These are phyloP conservation scores for Mucor indicus DNA, from an alignment of 371 early-diverging fungal genomes.

Conservation along the genomic window DNA sequence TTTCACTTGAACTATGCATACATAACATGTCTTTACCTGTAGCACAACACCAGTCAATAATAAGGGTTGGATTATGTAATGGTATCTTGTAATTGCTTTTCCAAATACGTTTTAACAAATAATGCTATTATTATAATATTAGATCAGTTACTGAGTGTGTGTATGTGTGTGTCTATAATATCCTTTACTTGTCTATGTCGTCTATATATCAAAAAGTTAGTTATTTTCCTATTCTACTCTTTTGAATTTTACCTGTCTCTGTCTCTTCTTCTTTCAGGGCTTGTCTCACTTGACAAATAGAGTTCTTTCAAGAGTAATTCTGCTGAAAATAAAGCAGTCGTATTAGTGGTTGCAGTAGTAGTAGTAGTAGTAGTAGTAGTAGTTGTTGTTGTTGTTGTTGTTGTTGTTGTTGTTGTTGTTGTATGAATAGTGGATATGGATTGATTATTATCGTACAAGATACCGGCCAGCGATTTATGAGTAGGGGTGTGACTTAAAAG, in stretches of 20 bases:
- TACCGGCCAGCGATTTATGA: slow-evolving; percentile 3
- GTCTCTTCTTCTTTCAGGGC: slow-evolving; percentile 15
- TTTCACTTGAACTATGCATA: too few relatives aligned
- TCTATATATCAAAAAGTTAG: slow-evolving; percentile 15
- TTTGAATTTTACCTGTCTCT: slow-evolving; percentile 7
- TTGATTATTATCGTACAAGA: neutral
- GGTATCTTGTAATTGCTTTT: slow-evolving; percentile 21
- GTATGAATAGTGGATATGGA: slow-evolving; percentile 1
- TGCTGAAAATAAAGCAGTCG: slow-evolving; percentile 1
- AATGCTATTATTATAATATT: slow-evolving; percentile 31
- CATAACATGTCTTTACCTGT: too few relatives aligned
- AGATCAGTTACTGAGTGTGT: too few relatives aligned
- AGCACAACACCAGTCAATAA: slow-evolving; percentile 41
- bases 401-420: neutral
- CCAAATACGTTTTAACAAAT: slow-evolving; percentile 29
- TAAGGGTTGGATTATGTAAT: slow-evolving; percentile 22
- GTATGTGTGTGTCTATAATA: too few relatives aligned
- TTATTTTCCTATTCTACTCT: too few relatives aligned
- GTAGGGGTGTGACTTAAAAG: neutral
- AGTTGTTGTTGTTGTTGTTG: neutral
- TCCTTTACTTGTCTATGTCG: slow-evolving; percentile 34
- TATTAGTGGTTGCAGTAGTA: neutral
- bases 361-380: neutral
- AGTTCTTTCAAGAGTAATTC: slow-evolving; percentile 11
- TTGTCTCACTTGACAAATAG: slow-evolving; percentile 9